Evolutionary conservation across 2,329 filamentous ascomycete genomes (phyloP).

Genomic region (Beauveria sp.): DNA sequence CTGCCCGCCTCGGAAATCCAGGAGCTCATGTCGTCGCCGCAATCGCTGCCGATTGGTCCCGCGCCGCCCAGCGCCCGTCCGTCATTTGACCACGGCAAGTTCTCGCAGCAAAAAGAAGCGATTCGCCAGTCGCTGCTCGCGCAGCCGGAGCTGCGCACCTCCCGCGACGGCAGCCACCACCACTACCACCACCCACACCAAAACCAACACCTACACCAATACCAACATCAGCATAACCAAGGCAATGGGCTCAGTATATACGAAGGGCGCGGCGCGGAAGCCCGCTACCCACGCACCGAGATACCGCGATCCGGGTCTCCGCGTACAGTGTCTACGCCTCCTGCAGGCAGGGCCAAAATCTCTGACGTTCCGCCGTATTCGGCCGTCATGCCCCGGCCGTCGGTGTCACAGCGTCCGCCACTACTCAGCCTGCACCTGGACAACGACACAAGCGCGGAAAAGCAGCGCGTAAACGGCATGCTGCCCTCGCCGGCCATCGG

Average conservation of each 20-base stretch:
- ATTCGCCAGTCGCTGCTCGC: conserved; percentile 23
- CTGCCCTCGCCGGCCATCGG: conserved; percentile 17
- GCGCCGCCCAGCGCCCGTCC: conserved; percentile 26
- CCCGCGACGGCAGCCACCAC: background rate
- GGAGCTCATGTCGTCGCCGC: conserved; percentile 47
- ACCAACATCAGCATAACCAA: background rate
- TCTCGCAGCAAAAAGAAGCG: conserved; percentile 22
- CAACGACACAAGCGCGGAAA: conserved; percentile 14
- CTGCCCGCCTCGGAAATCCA: conserved; percentile 53
- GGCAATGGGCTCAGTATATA: conserved; percentile 18
- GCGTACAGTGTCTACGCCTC: conserved; percentile 45
- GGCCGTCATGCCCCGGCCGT: conserved; percentile 38
- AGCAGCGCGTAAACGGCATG: background rate
- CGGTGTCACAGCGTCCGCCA: conserved; percentile 33
- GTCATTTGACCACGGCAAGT: conserved; percentile 31
- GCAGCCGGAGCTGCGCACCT: conserved; percentile 17
- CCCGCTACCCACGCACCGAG: conserved; percentile 10
- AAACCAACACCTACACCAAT: conserved; percentile 3
- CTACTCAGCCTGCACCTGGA: conserved; percentile 37
- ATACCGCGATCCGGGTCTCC: conserved; percentile 26
- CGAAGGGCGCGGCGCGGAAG: conserved; percentile 14
- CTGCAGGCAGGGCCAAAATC: conserved; percentile 34
- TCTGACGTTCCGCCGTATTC: conserved; percentile 19
- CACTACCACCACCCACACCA: background rate
- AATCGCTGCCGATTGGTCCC: conserved; percentile 48